Evolutionary conservation across 1,284 basidiomycete species (phyloP).

Genomic region (Ustilago esculenta): DNA sequence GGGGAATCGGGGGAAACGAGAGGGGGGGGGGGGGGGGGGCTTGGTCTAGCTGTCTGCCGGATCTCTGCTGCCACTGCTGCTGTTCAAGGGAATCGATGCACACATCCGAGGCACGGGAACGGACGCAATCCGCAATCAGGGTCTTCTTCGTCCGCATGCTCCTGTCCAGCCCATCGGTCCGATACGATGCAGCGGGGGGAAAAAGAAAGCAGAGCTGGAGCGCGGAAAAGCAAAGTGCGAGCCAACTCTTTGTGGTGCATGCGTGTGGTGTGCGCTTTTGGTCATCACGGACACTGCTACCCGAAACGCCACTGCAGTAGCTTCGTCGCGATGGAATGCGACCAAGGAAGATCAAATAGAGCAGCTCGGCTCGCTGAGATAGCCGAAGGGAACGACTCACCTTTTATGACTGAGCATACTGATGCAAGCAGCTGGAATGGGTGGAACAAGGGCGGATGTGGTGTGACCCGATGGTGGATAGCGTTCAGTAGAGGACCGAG

Average conservation of each 20-base stretch:
- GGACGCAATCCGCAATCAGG: slow-evolving; percentile 31
- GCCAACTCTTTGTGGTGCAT: slow-evolving; percentile 36
- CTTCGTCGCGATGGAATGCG: slow-evolving; percentile 23
- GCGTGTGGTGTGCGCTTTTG: slow-evolving; percentile 15
- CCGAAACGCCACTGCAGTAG: slow-evolving; percentile 9
- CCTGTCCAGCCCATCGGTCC: slow-evolving; percentile 29
- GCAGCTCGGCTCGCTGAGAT: slow-evolving; percentile 11
- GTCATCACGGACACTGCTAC: slow-evolving; percentile 40
- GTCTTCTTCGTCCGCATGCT: background rate
- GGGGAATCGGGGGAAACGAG: slow-evolving; percentile 4
- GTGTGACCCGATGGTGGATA: background rate
- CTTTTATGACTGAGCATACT: slow-evolving; percentile 8
- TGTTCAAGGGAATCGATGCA: slow-evolving; percentile 1
- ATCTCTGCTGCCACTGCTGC: slow-evolving; percentile 33
- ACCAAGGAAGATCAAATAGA: background rate
- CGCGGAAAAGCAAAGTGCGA: slow-evolving; percentile 13
- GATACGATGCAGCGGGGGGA: slow-evolving; percentile 20
- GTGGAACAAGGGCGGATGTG: background rate
- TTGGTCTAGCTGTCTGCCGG: slow-evolving; percentile 25
- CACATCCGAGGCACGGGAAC: background rate
- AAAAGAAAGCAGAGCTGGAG: slow-evolving; percentile 2
- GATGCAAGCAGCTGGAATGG: background rate
- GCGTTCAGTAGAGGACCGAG: slow-evolving; percentile 40
- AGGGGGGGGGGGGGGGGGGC: slow-evolving; percentile 14
- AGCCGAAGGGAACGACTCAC: slow-evolving; percentile 34